phyloP scores from a whole-genome alignment of 2,329 filamentous ascomycete genomes.

The Neonectria neomacrospora region DNA sequence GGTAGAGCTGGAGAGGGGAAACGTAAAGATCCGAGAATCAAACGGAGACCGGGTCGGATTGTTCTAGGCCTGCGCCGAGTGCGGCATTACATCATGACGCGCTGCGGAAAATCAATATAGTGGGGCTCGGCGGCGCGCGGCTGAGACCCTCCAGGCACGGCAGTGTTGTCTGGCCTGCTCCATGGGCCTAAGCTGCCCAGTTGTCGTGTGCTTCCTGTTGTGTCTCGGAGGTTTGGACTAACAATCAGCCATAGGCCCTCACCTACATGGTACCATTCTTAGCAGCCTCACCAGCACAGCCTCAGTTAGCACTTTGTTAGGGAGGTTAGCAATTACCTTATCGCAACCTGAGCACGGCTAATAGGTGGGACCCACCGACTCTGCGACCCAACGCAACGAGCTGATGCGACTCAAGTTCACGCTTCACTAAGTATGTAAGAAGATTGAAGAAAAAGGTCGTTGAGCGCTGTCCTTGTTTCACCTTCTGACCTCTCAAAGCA shows the following conservation, averaged over 20 bases:
- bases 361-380: neutral
- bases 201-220: neutral
- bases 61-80: slow-evolving; percentile 26
- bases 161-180: neutral
- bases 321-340: neutral
- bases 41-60: slow-evolving; percentile 1
- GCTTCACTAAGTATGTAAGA: neutral
- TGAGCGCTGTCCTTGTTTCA: neutral
- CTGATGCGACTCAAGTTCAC: neutral
- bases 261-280: neutral
- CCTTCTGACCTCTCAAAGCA: neutral
- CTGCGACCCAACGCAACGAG: neutral
- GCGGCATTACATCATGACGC: slow-evolving; percentile 44
- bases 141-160: neutral
- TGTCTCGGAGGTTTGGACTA: neutral
- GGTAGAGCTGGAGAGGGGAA: neutral
- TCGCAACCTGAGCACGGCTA: neutral
- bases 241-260: neutral
- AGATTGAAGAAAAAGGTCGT: neutral
- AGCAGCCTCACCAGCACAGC: neutral
- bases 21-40: neutral
- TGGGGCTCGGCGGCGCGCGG: slow-evolving; percentile 1
- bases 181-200: neutral
- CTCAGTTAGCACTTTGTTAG: neutral
- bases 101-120: slow-evolving; percentile 13